Evolutionary conservation across 768 basidiomycete genomes (phyloP).

Genomic region (Suillus brevipes): DNA sequence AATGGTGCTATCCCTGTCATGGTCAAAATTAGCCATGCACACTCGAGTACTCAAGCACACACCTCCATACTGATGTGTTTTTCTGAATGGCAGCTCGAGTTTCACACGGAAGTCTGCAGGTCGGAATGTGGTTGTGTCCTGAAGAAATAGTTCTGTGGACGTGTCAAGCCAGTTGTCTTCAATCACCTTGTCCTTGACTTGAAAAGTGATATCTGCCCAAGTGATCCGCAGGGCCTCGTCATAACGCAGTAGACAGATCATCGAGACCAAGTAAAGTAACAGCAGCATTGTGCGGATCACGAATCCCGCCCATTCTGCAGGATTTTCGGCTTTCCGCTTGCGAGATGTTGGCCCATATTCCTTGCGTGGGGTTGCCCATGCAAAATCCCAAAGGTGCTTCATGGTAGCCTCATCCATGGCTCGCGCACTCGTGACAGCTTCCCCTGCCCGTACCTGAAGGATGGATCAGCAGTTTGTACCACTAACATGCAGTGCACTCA

Average conservation of each 20-base stretch:
- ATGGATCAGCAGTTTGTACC: too few relatives aligned
- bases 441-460: constrained; percentile 15
- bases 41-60: too few relatives aligned
- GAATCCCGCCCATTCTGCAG: constrained; percentile 29
- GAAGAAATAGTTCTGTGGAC: background rate
- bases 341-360: constrained; percentile 8
- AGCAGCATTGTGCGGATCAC: constrained; percentile 25
- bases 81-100: constrained; percentile 28
- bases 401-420: constrained; percentile 30
- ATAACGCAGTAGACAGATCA: constrained; percentile 33
- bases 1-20: constrained; percentile 33
- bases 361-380: constrained; percentile 21
- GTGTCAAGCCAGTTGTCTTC: background rate
- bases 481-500: constrained; percentile 3
- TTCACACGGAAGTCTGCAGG: constrained; percentile 12
- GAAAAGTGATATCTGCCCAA: constrained; percentile 22
- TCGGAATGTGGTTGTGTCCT: too few relatives aligned
- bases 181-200: background rate
- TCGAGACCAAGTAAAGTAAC: constrained; percentile 33
- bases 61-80: constrained; percentile 33
- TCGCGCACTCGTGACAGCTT: constrained; percentile 26
- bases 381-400: constrained; percentile 25
- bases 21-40: too few relatives aligned
- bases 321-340: constrained; percentile 10
- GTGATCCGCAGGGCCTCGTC: constrained; percentile 38